Evolutionary conservation across 768 basidiomycete genomes (phyloP).

Genomic region (Kwoniella shandongensis): DNA sequence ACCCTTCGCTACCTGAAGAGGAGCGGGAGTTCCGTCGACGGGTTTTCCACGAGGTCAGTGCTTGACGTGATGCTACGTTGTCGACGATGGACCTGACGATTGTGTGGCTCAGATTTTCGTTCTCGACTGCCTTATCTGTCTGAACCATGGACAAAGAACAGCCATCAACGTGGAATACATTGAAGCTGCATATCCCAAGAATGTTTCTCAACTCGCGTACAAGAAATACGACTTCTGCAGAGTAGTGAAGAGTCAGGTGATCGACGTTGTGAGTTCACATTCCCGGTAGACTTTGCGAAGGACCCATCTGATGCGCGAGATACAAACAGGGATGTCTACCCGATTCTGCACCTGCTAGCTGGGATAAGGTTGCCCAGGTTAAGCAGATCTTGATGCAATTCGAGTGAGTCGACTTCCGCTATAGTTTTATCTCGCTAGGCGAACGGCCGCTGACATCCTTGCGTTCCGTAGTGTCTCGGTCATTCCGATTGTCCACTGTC

Average conservation of each 20-base stretch:
- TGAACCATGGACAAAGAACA: constrained; percentile 45
- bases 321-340: constrained; percentile 31
- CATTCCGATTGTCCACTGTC: constrained; percentile 33
- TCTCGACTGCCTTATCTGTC: constrained; percentile 41
- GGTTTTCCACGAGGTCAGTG: constrained; percentile 38
- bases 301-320: background rate
- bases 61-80: background rate
- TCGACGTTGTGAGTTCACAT: constrained; percentile 33
- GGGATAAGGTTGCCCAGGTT: constrained; percentile 27
- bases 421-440: background rate
- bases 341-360: constrained; percentile 31
- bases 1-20: constrained; percentile 33
- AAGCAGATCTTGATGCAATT: constrained; percentile 28
- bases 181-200: constrained; percentile 34
- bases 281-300: background rate
- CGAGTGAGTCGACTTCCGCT: constrained; percentile 35
- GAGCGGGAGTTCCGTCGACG: constrained; percentile 42
- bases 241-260: constrained; percentile 33
- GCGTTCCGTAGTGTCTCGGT: constrained; percentile 8
- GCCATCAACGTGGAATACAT: constrained; percentile 37
- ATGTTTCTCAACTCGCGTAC: constrained; percentile 5
- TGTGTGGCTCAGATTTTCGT: constrained; percentile 19
- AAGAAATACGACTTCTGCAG: constrained; percentile 41
- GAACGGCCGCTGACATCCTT: too few species aligned
- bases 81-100: background rate